phyloP scores from a whole-genome alignment of 2,329 filamentous ascomycete species.

The Arthrobotrys entomopaga region DNA sequence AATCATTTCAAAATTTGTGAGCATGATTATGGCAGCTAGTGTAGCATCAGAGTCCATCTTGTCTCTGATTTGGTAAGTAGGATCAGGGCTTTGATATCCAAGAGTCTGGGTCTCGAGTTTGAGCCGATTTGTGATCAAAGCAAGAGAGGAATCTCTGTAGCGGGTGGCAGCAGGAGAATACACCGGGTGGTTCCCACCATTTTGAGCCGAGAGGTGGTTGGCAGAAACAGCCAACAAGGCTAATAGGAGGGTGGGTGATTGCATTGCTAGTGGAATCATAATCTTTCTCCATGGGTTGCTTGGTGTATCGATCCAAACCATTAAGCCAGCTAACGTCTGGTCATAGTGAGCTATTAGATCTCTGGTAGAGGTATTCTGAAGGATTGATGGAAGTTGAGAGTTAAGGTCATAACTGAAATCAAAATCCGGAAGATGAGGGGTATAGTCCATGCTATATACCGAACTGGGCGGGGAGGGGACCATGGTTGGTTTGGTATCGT shows the following conservation, averaged over 20 bases:
- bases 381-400: conserved; percentile 35
- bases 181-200: conserved; percentile 35
- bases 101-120: conserved; percentile 48
- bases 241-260: conserved; percentile 41
- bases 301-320: conserved; percentile 50
- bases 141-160: conserved; percentile 45
- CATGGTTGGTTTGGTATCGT: conserved; percentile 47
- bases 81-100: conserved; percentile 49
- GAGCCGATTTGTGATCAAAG: conserved; percentile 42
- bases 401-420: conserved; percentile 43
- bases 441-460: conserved; percentile 46
- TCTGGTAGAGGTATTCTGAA: conserved; percentile 26
- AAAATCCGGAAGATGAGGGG: conserved; percentile 39
- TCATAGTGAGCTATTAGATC: conserved; percentile 51
- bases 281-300: conserved; percentile 52
- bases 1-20: conserved; percentile 51
- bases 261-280: conserved; percentile 50
- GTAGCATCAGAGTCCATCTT: conserved; percentile 52
- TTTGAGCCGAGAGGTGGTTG: conserved; percentile 45
- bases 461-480: conserved; percentile 50
- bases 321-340: conserved; percentile 37
- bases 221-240: conserved; percentile 42
- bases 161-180: conserved; percentile 41
- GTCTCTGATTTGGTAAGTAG: conserved; percentile 41
- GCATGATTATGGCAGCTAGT: conserved; percentile 47